Evolutionary conservation across 768 basidiomycete genomes (phyloP), one percentile per base, ranked within the genome.

Genomic region (Sporobolomyces roseus): DNA sequence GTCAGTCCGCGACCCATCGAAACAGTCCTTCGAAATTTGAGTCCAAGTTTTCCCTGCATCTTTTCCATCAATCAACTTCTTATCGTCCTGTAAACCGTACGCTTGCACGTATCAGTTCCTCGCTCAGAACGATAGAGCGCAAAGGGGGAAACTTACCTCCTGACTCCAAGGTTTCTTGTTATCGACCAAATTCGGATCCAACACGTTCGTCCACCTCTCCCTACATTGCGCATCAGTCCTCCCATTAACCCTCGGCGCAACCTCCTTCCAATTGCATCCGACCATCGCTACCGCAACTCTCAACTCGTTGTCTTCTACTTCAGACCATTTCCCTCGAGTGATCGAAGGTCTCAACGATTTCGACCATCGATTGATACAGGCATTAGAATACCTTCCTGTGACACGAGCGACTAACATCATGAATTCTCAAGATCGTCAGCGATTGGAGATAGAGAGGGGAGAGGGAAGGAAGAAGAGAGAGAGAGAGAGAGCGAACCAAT

Each of bases 151-250:
- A 52, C 69, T 23, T 35, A 74, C 72, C 63, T 68, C 73, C 2
- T 48, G 41, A 8, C 46, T 48, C 73, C 73, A 74, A 9, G n/a
- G 38, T n/a, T 61, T 51, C 32, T 54, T 50, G 5, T 27, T 51
- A n/a, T n/a, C n/a, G 29, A 21, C 3, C 13, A 69, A 10, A 30
- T 23, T 45, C 8, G 73, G 73, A 30, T 71, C 62, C 4, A 71
- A 8, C 0, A 38, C 21, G 53, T 74, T 71, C 30, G 29, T 41
- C 73, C 73, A 74, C 36, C 73, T 41, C 60, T 74, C 73, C 14
- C 73, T 21, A 33, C 73, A 74, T 61, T 74, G 73, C 19, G 55
- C 54, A 25, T 74, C 73, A 1, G 70, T 71, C 45, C 70, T 23
- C 1, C 70, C 73, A 12, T 2, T 23, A 0, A 71, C 67, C 8